These are phyloP conservation scores for Arabis alpina DNA, from an alignment of 345 rosid species.

Conservation along the genomic window DNA sequence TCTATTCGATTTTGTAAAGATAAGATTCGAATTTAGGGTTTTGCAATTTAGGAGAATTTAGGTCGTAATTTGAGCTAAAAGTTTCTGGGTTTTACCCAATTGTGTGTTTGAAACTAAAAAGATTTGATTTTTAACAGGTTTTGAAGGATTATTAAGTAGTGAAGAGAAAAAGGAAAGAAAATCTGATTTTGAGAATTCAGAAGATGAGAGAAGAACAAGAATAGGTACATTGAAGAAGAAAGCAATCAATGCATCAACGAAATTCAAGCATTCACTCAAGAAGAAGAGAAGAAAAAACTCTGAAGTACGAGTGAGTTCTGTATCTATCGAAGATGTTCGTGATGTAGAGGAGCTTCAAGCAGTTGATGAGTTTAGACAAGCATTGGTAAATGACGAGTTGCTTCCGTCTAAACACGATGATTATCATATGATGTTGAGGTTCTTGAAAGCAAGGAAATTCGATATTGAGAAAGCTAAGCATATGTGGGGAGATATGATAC, in stretches of 20 bases:
- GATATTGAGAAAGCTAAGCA: conserved; percentile 92
- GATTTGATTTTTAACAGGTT: conserved; percentile 53
- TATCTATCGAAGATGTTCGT: conserved; percentile 96
- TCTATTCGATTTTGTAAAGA: neutral
- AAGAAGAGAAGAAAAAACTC: conserved; percentile 78
- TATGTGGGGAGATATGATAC: conserved; percentile 99
- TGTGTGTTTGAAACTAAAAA: neutral
- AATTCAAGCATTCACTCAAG: conserved; percentile 89
- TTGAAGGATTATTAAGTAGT: conserved; percentile 87
- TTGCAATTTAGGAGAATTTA: neutral
- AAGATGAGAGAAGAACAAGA: conserved; percentile 96
- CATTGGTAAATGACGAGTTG: conserved; percentile 85
- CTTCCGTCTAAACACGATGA: conserved; percentile 79
- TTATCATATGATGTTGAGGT: conserved; percentile 97
- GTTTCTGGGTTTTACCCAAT: neutral
- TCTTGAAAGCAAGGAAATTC: conserved; percentile 82
- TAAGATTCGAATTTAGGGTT: neutral
- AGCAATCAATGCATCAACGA: conserved; percentile 87
- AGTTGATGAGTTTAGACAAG: conserved; percentile 88
- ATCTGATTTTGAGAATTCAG: conserved; percentile 97
- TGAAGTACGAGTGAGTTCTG: conserved; percentile 92
- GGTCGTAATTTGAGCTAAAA: conserved; percentile 9
- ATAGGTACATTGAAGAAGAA: conserved; percentile 93
- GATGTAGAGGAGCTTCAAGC: conserved; percentile 84
- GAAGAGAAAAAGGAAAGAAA: conserved; percentile 94